Conservation (phyloP, 2,329 filamentous ascomycete species). For the Capronia coronata region DNA sequence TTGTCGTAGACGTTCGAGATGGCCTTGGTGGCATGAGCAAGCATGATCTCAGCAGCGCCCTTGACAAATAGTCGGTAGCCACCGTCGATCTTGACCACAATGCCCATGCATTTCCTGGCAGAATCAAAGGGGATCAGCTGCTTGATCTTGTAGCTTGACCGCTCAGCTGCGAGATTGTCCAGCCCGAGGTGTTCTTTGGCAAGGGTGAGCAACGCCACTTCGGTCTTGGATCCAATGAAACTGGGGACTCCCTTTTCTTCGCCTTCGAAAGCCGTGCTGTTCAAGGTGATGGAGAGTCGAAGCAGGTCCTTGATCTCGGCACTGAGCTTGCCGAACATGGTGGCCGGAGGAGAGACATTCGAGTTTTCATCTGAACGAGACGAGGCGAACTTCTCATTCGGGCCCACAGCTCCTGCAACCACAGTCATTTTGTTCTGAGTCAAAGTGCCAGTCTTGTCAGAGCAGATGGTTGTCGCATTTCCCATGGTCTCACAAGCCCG, state of each 20-base stretch:
- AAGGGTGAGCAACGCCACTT: conserved; percentile 66
- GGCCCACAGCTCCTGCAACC: conserved; percentile 63
- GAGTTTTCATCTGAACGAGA: conserved; percentile 14
- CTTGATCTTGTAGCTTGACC: conserved; percentile 53
- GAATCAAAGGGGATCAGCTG: conserved; percentile 73
- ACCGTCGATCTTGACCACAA: conserved; percentile 38
- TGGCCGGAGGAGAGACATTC: conserved; percentile 10
- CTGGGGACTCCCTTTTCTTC: conserved; percentile 60
- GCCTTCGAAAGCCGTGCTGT: conserved; percentile 69
- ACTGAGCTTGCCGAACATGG: conserved; percentile 30
- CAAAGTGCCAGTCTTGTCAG: conserved; percentile 69
- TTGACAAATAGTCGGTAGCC: conserved; percentile 45
- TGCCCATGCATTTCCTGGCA: conserved; percentile 59
- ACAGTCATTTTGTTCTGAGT: conserved; percentile 73
- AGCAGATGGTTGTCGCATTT: conserved; percentile 72
- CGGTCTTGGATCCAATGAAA: conserved; percentile 72
- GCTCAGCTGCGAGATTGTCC: conserved; percentile 56
- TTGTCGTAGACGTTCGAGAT: conserved; percentile 31
- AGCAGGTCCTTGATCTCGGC: conserved; percentile 34
- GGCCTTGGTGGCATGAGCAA: conserved; percentile 33
- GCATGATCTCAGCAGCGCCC: conserved; percentile 45
- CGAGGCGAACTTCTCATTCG: conserved; percentile 47
- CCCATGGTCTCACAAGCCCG: conserved; percentile 78
- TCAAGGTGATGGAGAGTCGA: conserved; percentile 40
- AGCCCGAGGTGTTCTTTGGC: conserved; percentile 62